phyloP scores from a whole-genome alignment of 2,329 filamentous ascomycete genomes.

The Phaeoacremonium minimum region DNA sequence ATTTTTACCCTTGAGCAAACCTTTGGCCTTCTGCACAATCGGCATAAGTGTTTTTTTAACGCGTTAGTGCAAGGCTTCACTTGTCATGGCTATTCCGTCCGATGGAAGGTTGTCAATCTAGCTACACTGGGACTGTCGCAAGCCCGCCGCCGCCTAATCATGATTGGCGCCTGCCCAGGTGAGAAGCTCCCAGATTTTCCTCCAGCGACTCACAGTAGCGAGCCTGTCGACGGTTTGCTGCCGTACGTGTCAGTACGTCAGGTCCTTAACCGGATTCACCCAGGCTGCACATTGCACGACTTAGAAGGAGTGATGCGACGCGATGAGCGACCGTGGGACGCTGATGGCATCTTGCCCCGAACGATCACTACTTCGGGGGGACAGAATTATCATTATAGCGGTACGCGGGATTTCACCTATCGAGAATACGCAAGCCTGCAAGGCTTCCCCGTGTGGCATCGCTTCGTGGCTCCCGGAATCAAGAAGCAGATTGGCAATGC shows the following conservation, averaged over 20 bases:
- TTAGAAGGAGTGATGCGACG: slow-evolving; percentile 15
- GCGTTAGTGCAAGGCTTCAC: slow-evolving; percentile 62
- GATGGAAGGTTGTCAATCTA: slow-evolving; percentile 59
- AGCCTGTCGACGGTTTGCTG: slow-evolving; percentile 23
- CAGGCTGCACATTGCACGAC: slow-evolving; percentile 30
- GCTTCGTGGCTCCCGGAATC: slow-evolving; percentile 44
- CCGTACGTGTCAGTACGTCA: slow-evolving; percentile 39
- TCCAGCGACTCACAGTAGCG: slow-evolving; percentile 49
- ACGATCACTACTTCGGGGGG: slow-evolving; percentile 64
- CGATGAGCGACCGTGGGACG: slow-evolving; percentile 34
- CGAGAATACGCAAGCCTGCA: slow-evolving; percentile 67
- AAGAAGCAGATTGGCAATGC: slow-evolving; percentile 75
- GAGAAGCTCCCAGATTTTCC: slow-evolving; percentile 67
- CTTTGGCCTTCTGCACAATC: slow-evolving; percentile 55
- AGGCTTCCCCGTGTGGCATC: slow-evolving; percentile 60
- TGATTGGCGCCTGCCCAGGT: slow-evolving; percentile 62
- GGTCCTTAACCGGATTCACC: slow-evolving; percentile 30
- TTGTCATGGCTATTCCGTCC: slow-evolving; percentile 60
- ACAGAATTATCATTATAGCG: slow-evolving; percentile 61
- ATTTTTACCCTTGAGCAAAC: slow-evolving; percentile 79
- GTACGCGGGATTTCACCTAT: slow-evolving; percentile 57
- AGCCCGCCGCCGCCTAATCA: slow-evolving; percentile 45
- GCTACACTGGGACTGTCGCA: slow-evolving; percentile 48
- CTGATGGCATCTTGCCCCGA: slow-evolving; percentile 39
- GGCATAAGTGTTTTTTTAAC: slow-evolving; percentile 52